These are phyloP conservation scores for Thalia dealbata DNA, from an alignment of 176 grass and related monocot species.

Conservation along the genomic window DNA sequence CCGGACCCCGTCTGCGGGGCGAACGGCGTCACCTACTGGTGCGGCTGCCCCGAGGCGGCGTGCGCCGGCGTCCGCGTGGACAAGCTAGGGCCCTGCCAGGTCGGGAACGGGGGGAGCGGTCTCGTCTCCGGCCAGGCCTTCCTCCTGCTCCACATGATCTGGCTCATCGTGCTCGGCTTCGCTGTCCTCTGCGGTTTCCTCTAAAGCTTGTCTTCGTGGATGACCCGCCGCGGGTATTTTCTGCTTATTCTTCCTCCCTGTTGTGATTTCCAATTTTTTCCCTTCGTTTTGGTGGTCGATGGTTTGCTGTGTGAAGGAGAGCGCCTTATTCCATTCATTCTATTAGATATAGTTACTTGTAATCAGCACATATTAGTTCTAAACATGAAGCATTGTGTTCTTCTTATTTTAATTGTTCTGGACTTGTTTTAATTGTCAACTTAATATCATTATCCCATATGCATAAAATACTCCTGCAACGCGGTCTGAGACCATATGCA, in stretches of 20 bases:
- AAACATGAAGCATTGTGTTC: neutral
- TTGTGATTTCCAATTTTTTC: neutral
- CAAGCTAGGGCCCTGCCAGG: conserved; percentile 13
- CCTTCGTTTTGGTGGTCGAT: neutral
- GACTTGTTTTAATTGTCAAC: too few relatives aligned
- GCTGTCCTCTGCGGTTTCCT: conserved; percentile 9
- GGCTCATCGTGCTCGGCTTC: conserved; percentile 9
- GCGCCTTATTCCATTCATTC: neutral
- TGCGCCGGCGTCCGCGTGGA: conserved; percentile 26
- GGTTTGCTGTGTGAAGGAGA: neutral
- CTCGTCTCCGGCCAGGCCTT: conserved; percentile 7
- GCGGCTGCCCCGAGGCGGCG: conserved; percentile 23
- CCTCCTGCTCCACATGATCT: conserved; percentile 9
- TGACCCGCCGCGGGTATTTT: neutral
- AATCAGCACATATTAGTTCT: neutral
- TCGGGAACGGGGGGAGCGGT: neutral
- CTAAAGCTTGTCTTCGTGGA: neutral
- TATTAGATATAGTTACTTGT: neutral
- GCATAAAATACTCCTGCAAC: too few relatives aligned
- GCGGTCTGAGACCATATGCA: too few relatives aligned
- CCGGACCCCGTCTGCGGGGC: conserved; percentile 29
- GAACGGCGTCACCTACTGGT: conserved; percentile 27
- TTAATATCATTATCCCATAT: too few relatives aligned
- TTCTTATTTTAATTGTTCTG: neutral
- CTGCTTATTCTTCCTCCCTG: neutral